These are phyloP conservation scores for Cicer pinnatifidum DNA, from an alignment of 306 rosid genomes.

Conservation along the genomic window DNA sequence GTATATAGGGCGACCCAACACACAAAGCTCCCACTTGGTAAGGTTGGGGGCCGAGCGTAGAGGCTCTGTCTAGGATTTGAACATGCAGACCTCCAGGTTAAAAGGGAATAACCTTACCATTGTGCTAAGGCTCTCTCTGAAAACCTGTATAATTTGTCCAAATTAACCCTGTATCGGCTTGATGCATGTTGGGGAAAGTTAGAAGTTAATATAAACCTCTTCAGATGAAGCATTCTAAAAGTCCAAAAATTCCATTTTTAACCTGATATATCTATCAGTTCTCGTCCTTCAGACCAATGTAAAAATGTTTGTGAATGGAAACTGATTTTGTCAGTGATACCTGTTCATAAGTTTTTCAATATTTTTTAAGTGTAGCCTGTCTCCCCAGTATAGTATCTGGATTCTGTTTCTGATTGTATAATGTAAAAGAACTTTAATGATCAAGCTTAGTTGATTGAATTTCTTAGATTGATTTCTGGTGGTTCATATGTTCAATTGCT, in stretches of 20 bases:
- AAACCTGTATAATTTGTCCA: neutral
- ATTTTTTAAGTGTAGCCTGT: neutral
- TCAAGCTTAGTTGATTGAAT: slow-evolving; percentile 27
- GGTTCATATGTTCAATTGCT: neutral
- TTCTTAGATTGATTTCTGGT: neutral
- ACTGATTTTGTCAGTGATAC: neutral
- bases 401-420: slow-evolving; percentile 2
- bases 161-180: neutral
- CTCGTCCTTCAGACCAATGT: neutral
- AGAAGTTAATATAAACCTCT: neutral
- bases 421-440: neutral
- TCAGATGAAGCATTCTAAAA: neutral
- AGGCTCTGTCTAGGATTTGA: neutral
- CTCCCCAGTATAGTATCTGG: neutral
- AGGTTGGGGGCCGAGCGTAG: neutral
- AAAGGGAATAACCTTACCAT: neutral
- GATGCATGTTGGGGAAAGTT: neutral
- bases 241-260: neutral
- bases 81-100: neutral
- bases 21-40: neutral
- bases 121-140: neutral
- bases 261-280: slow-evolving; percentile 11
- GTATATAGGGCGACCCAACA: no score
- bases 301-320: slow-evolving; percentile 1
- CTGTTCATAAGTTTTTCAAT: neutral